Evolutionary conservation across 164 flowering plant genomes (phyloP), one percentile per base, ranked within the genome.

Genomic region (Magnolia officinalis): DNA sequence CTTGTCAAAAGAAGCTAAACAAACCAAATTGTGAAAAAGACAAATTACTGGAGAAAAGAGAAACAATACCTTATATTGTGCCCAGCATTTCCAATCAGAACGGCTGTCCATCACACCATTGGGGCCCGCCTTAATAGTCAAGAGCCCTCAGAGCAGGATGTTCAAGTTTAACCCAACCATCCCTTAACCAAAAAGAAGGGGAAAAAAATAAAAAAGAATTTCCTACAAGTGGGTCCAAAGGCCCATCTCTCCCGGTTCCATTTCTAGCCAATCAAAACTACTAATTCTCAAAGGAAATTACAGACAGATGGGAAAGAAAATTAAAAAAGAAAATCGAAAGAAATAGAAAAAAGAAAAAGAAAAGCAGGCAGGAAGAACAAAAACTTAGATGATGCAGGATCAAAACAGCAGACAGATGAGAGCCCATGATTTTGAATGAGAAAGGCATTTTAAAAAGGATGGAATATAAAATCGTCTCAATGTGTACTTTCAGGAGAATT

Each of bases 401-500:
- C 21, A n/a, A 21, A 64, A 6, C 67, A 64, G 24, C 24, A 21
- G 67, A 21, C 9, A 21, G 67, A n/a, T 20, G 9, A 21, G 24
- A 6, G 63, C 63, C 24, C 24, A 64, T 64, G 67, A 9, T 64
- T 55, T 55, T 55, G 61, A 55, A 55, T 55, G 61, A 37, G 61
- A 55, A 55, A 4, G 61, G 16, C 13, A 10, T 55, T 55, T 55
- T 16, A 49, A 74, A 23, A 52, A 67, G 37, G 63, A 75, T 61
- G 64, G n/a, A 55, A 69, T 75, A 79, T 80, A 86, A 86, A 37
- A 90, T 83, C 79, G 93, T 92, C 85, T 94, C 89, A 94, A 92
- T 88, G 96, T 92, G 98, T 94, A 90, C 90, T 92, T 94, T 92
- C 90, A 81, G 95, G 91, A 86, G 93, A 88, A 87, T 86, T 85